Evolutionary conservation across 106 monocot species (phyloP).

Genomic region (Phalaenopsis equestris): DNA sequence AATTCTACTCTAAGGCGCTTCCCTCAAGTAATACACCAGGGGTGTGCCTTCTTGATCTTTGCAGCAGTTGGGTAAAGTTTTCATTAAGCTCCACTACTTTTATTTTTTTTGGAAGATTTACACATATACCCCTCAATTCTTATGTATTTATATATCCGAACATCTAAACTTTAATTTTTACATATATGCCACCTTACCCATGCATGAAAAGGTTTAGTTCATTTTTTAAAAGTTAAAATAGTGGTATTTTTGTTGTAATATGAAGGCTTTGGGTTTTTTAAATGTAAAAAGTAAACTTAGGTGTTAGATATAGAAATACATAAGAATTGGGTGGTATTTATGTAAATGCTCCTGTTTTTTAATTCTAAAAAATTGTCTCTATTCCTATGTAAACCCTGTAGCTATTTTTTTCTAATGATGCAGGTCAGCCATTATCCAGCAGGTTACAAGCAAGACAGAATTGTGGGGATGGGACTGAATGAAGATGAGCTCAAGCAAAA

Average conservation of each 20-base stretch:
- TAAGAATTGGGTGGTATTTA: too few relatives aligned
- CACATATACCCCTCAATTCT: too few relatives aligned
- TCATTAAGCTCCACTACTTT: background rate
- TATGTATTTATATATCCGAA: too few relatives aligned
- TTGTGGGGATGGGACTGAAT: conserved; percentile 94
- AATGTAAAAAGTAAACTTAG: too few relatives aligned
- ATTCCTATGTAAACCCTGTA: background rate
- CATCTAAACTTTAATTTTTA: too few relatives aligned
- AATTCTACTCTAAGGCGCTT: conserved; percentile 71
- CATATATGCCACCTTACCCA: too few relatives aligned
- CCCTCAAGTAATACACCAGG: conserved; percentile 78
- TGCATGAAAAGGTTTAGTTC: too few relatives aligned
- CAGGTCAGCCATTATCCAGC: conserved; percentile 85
- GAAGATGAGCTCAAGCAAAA: conserved; percentile 86
- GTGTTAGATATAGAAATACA: too few relatives aligned
- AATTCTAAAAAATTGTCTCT: background rate
- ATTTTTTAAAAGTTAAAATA: too few relatives aligned
- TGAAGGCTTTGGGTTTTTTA: too few relatives aligned
- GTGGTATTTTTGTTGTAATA: too few relatives aligned
- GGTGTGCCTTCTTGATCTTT: conserved; percentile 66
- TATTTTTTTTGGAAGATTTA: background rate
- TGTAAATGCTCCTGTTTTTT: too few relatives aligned
- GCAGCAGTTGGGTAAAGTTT: conserved; percentile 84
- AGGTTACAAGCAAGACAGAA: conserved; percentile 80
- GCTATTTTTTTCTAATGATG: background rate